These are phyloP conservation scores for Nannochloropsis gaditana DNA, from an alignment of 108 stramenopile species.

Conservation along the genomic window DNA sequence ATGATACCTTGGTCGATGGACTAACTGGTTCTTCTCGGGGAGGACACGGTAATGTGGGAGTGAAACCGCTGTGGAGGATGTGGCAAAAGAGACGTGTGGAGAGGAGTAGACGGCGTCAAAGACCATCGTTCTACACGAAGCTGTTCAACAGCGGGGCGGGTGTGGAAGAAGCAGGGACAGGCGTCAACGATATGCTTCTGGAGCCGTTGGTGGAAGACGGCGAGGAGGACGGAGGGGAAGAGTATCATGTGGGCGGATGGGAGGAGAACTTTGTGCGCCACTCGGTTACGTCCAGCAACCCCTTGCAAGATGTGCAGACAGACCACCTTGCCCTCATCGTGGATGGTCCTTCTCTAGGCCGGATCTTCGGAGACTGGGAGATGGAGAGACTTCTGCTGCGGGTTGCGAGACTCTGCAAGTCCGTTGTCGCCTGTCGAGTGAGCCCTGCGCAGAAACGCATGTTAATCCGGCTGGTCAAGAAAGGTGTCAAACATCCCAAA, in stretches of 20 bases:
- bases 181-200: constrained; percentile 13
- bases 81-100: not conserved
- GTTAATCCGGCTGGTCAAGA: constrained; percentile 56
- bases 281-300: not conserved
- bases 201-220: constrained; percentile 41
- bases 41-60: not conserved
- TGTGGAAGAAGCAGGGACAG: constrained; percentile 25
- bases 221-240: not conserved
- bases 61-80: not conserved
- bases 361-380: not conserved
- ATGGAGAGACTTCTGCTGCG: constrained; percentile 23
- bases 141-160: not conserved
- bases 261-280: too few species aligned
- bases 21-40: constrained; percentile 18
- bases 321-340: constrained; percentile 48
- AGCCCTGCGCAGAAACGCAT: constrained; percentile 58
- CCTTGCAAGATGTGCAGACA: constrained; percentile 29
- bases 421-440: constrained; percentile 58
- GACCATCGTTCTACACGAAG: not conserved
- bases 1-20: constrained; percentile 22
- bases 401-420: constrained; percentile 43
- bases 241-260: not conserved
- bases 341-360: constrained; percentile 41
- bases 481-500: constrained; percentile 26
- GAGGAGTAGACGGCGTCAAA: not conserved